Base-by-base conservation (phyloP, 2,329 filamentous ascomycete species). In the Purpureocillium lavendulum region DNA sequence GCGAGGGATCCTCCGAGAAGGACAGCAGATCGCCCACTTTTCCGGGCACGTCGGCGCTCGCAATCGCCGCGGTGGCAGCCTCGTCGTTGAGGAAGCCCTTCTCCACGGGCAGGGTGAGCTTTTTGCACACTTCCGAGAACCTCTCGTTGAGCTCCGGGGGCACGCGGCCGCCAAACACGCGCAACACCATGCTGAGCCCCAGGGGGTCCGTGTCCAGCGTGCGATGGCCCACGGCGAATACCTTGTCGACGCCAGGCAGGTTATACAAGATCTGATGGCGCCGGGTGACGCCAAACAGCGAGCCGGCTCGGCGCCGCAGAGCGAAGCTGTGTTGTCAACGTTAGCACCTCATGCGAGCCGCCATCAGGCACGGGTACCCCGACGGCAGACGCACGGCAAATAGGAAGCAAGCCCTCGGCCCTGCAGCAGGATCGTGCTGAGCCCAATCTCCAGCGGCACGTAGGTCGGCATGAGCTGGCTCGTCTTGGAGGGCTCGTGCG, bases 31-130 rank as follows among this genome's bases (percentile, higher is more conserved):
- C 43, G 11, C 44, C 40, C 5, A 35, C 48, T 2, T 42, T 47
- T 13, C 41, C 38, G 1, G 30, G 40, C n/a, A 52, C 26, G 15
- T 33, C 10, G 4, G 46, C 48, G 4, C 17, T 44, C 14, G 46
- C 46, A 4, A 52, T 42, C 8, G 45, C 37, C 4, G 48, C 45
- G 7, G 49, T 48, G 5, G 49, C 43, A 11, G 45, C 37, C 11
- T 37, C 36, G 12, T 52, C 48, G 15, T 52, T 52, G 1, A 52
- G 39, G n/a, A 52, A 50, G 1, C 37, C 24, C 7, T 43, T 41
- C 13, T 52, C 49, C 12, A 52, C 30, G 2, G 45, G 36, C 15
- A 36, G 29, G 1, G 39, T 15, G 10, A 49, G 28, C 16, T 50
- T 48, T 3, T 9, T 34, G 16, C 16, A 44, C 4, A 45, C 21